Conservation (phyloP, 2,329 filamentous ascomycete genomes). For the Samsoniella hepiali region DNA sequence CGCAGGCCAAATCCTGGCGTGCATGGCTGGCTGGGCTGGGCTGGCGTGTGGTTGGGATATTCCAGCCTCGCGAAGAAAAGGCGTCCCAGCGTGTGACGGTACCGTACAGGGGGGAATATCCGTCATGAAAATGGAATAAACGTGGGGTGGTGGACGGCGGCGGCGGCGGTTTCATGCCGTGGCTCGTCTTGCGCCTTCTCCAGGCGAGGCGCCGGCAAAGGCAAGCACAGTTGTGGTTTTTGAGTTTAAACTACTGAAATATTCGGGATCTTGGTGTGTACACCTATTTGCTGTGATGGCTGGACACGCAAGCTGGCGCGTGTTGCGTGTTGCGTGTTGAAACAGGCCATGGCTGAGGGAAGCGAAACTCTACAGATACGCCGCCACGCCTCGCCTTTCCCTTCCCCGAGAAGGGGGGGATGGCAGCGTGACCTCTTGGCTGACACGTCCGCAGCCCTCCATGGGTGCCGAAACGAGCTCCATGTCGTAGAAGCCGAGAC, state of each 20-base stretch:
- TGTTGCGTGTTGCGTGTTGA: neutral
- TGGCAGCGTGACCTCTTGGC: conserved; percentile 13
- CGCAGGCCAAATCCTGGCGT: neutral
- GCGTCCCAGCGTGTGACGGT: neutral
- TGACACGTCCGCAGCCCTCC: neutral
- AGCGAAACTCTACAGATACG: neutral
- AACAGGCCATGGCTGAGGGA: neutral
- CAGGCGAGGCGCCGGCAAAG: conserved; percentile 4
- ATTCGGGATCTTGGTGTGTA: neutral
- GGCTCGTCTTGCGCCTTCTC: neutral
- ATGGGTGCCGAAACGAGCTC: neutral
- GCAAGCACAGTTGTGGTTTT: neutral
- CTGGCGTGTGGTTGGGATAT: neutral
- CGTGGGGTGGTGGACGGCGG: neutral
- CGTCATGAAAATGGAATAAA: neutral
- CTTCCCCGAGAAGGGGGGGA: neutral
- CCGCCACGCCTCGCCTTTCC: neutral
- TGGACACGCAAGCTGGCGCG: neutral
- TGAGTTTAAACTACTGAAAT: conserved; percentile 14
- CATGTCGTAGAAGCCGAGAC: neutral
- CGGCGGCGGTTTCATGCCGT: neutral
- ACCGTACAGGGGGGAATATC: neutral
- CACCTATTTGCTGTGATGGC: neutral
- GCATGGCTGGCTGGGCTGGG: neutral
- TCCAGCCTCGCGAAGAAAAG: conserved; percentile 6